Evolutionary conservation across 73 alveolate genomes (phyloP).

Genomic region (Tetrahymena elliotti): DNA sequence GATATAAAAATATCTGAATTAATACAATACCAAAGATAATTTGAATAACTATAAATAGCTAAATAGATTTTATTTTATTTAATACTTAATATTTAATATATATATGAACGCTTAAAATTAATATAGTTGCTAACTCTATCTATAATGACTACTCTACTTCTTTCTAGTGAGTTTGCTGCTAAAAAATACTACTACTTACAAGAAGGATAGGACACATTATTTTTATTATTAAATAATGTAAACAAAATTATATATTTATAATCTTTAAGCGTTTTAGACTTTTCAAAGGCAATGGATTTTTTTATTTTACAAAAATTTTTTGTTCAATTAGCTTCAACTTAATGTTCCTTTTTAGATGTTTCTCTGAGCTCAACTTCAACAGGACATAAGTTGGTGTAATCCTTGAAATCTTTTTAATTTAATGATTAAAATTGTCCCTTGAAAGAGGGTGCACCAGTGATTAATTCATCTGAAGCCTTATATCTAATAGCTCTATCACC

Average conservation of each 20-base stretch:
- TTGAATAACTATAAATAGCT: not conserved
- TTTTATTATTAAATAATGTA: no score
- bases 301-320: not conserved
- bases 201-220: not conserved
- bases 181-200: not conserved
- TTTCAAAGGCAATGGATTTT: not conserved
- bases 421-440: not conserved
- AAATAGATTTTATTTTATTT: no score
- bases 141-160: not conserved
- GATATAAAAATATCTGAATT: not conserved
- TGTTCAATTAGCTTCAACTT: not conserved
- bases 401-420: not conserved
- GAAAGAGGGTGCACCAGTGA: not conserved
- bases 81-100: no score
- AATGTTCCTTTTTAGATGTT: not conserved
- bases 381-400: not conserved
- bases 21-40: not conserved
- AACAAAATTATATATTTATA: no score
- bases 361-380: not conserved
- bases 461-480: not conserved
- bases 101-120: not conserved
- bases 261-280: not conserved
- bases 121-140: not conserved
- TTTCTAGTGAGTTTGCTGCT: not conserved
- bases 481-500: not conserved